Conservation (phyloP, 345 rosid species). For the Euclidium syriacum region DNA sequence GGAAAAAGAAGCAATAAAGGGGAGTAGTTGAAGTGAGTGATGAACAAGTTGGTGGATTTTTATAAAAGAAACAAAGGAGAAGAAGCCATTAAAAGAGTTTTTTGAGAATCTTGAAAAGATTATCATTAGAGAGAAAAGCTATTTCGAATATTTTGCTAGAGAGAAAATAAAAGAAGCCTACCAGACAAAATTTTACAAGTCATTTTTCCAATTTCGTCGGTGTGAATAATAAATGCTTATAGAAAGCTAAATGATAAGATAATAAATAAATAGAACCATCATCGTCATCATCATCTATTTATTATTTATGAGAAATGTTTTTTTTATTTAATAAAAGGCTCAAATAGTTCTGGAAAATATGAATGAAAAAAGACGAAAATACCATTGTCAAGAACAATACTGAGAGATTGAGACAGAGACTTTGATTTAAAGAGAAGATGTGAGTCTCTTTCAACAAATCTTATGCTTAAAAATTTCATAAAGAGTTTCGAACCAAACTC, state of each 20-base stretch:
- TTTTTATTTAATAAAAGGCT: constrained; percentile 19
- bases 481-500: constrained; percentile 37
- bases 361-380: constrained; percentile 15
- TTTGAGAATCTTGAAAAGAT: constrained; percentile 51
- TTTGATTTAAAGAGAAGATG: constrained; percentile 82
- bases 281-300: constrained; percentile 10
- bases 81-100: constrained; percentile 37
- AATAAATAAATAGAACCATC: constrained; percentile 23
- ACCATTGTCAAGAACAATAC: constrained; percentile 34
- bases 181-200: constrained; percentile 46
- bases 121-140: constrained; percentile 41
- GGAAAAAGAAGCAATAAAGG: constrained; percentile 50
- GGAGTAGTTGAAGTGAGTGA: constrained; percentile 79
- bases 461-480: constrained; percentile 43
- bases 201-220: constrained; percentile 38
- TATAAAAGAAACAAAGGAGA: constrained; percentile 30
- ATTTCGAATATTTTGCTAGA: constrained; percentile 36
- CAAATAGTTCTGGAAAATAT: background rate
- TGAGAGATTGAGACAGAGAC: constrained; percentile 29
- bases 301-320: background rate
- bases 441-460: constrained; percentile 63
- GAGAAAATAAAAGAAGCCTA: constrained; percentile 39
- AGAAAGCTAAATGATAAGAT: constrained; percentile 20
- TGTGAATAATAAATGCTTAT: constrained; percentile 53
- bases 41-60: constrained; percentile 29